Evolutionary conservation across 208 protist genomes (phyloP).

Genomic region (Trypanosoma cruzi): DNA sequence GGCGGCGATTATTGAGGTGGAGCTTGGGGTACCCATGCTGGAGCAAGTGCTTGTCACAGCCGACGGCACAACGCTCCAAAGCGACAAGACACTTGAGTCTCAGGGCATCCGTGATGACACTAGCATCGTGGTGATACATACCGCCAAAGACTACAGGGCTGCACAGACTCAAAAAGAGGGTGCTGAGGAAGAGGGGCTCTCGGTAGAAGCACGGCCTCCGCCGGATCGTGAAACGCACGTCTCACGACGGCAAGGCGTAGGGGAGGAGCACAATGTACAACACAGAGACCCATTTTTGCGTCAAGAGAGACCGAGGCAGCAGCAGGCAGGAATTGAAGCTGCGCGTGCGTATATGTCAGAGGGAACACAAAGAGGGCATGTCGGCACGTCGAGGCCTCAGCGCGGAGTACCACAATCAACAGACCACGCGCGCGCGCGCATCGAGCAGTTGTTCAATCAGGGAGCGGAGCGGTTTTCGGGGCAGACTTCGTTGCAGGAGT

Average conservation of each 20-base stretch:
- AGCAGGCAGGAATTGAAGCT: neutral
- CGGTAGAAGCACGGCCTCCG: neutral
- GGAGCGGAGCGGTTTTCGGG: neutral
- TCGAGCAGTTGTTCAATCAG: constrained; percentile 14
- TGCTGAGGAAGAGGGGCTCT: neutral
- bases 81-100: constrained; percentile 16
- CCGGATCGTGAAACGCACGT: neutral
- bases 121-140: constrained; percentile 12
- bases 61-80: constrained; percentile 4
- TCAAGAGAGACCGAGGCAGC: neutral
- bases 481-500: constrained; percentile 35
- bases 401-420: neutral
- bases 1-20: constrained; percentile 24
- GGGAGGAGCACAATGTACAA: no score
- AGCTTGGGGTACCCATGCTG: constrained; percentile 21
- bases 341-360: neutral
- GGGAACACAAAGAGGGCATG: neutral
- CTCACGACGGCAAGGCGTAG: neutral
- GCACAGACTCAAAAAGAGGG: no score
- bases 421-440: constrained; percentile 9
- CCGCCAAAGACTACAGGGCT: neutral
- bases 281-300: no score
- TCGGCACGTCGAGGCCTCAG: neutral
- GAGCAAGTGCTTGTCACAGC: constrained; percentile 18
- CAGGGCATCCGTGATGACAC: constrained; percentile 13